phyloP scores from a whole-genome alignment of 2,329 filamentous ascomycete species.

The Pseudogymnoascus sp. region DNA sequence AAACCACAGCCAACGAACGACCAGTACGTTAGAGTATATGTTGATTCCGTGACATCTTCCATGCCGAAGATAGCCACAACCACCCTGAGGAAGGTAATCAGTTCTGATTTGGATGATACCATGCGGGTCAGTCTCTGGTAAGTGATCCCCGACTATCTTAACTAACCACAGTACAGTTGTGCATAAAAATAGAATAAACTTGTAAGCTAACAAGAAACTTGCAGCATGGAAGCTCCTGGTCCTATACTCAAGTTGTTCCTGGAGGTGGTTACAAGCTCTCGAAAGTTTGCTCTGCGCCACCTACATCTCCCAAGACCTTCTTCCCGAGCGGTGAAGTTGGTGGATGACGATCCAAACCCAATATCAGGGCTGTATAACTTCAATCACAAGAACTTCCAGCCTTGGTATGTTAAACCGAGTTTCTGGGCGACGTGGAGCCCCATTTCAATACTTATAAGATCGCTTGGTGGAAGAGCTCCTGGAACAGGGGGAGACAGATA shows the following conservation, averaged over 20 bases:
- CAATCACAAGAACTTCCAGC: conserved; percentile 10
- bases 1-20: conserved; percentile 22
- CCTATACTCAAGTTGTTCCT: conserved; percentile 10
- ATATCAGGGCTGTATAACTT: conserved; percentile 15
- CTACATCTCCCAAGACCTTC: conserved; percentile 11
- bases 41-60: conserved; percentile 25
- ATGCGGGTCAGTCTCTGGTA: conserved; percentile 15
- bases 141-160: neutral
- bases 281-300: conserved; percentile 13
- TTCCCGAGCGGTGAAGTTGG: conserved; percentile 12
- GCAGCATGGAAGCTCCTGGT: conserved; percentile 14
- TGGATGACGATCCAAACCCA: conserved; percentile 15
- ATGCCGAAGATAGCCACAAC: conserved; percentile 11
- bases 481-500: conserved; percentile 13
- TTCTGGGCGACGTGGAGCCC: conserved; percentile 14
- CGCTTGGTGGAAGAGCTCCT: conserved; percentile 13
- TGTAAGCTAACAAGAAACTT: conserved; percentile 4
- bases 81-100: conserved; percentile 11
- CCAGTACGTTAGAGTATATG: conserved; percentile 37
- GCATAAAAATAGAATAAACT: neutral
- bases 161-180: neutral
- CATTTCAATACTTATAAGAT: conserved; percentile 8
- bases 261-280: conserved; percentile 7
- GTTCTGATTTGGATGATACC: conserved; percentile 13
- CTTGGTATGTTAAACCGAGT: conserved; percentile 15